A percentile compares a stretch with the other conserved stretches of the same genome.
phyloP scores from a whole-genome alignment of 2,329 filamentous ascomycete genomes.

The Monosporascus cannonballus region DNA sequence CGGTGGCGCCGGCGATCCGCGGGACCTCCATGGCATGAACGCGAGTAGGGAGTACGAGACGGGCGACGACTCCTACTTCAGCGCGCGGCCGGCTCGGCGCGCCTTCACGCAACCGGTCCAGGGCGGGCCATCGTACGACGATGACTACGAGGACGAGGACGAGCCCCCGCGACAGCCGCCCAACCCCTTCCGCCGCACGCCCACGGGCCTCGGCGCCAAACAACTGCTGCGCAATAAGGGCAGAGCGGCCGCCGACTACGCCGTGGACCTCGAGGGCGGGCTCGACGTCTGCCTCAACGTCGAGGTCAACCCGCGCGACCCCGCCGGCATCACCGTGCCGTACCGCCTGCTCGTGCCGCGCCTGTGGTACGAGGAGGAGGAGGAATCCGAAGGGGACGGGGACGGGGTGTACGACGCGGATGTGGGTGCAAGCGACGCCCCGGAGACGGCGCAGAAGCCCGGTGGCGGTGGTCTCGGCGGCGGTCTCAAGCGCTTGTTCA shows the following conservation, averaged over 20 bases:
- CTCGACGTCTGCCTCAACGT: slow-evolving; percentile 85
- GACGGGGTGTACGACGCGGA: neutral
- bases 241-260: slow-evolving; percentile 36
- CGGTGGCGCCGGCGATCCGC: slow-evolving; percentile 26
- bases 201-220: slow-evolving; percentile 61
- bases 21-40: slow-evolving; percentile 19
- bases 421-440: neutral
- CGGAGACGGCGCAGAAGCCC: neutral
- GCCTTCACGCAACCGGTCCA: slow-evolving; percentile 19
- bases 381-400: slow-evolving; percentile 28
- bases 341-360: slow-evolving; percentile 83
- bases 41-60: slow-evolving; percentile 41
- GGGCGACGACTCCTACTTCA: slow-evolving; percentile 55
- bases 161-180: slow-evolving; percentile 7
- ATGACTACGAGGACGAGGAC: slow-evolving; percentile 1
- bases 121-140: slow-evolving; percentile 6
- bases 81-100: slow-evolving; percentile 29
- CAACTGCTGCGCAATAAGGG: slow-evolving; percentile 47
- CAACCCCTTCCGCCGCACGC: slow-evolving; percentile 57
- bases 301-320: slow-evolving; percentile 80
- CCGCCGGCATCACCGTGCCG: slow-evolving; percentile 78
- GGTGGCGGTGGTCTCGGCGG: slow-evolving; percentile 1
- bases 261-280: slow-evolving; percentile 74
- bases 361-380: slow-evolving; percentile 55
- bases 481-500: slow-evolving; percentile 17